These are phyloP conservation scores for Exidia glandulosa DNA, from an alignment of 768 basidiomycete species.

Conservation along the genomic window DNA sequence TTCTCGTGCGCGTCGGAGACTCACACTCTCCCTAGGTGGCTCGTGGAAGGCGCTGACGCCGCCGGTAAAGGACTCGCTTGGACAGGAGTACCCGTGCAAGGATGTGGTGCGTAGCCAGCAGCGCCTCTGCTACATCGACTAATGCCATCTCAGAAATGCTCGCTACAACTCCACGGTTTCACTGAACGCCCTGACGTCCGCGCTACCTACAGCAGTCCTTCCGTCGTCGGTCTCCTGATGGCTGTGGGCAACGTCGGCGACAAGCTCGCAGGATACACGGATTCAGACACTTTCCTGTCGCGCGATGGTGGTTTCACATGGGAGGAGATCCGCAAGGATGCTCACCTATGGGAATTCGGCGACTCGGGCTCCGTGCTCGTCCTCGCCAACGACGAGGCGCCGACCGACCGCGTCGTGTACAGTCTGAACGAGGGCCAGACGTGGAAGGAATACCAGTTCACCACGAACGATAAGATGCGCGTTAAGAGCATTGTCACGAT, in stretches of 20 bases:
- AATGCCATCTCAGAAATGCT: constrained; percentile 48
- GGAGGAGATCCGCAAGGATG: constrained; percentile 98
- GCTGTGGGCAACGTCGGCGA: constrained; percentile 96
- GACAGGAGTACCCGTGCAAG: constrained; percentile 58
- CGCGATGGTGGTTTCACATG: constrained; percentile 96
- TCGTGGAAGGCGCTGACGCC: constrained; percentile 78
- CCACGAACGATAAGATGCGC: constrained; percentile 51
- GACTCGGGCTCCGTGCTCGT: constrained; percentile 91
- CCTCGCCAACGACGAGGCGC: constrained; percentile 90
- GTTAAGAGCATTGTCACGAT: constrained; percentile 77
- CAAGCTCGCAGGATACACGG: constrained; percentile 61
- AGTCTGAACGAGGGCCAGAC: constrained; percentile 79
- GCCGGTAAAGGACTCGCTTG: constrained; percentile 65
- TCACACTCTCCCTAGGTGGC: constrained; percentile 40
- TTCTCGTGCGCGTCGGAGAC: background rate
- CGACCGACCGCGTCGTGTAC: constrained; percentile 81
- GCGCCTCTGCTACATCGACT: background rate
- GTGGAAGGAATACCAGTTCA: constrained; percentile 86
- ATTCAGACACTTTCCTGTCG: constrained; percentile 91
- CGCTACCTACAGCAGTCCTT: constrained; percentile 88
- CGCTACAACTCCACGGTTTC: constrained; percentile 89
- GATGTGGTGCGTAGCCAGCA: constrained; percentile 38
- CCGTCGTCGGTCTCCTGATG: constrained; percentile 86
- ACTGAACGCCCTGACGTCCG: constrained; percentile 85
- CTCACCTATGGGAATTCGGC: constrained; percentile 95